phyloP scores from a whole-genome alignment of 2,329 filamentous ascomycete species.

The Colletotrichum spinosum region DNA sequence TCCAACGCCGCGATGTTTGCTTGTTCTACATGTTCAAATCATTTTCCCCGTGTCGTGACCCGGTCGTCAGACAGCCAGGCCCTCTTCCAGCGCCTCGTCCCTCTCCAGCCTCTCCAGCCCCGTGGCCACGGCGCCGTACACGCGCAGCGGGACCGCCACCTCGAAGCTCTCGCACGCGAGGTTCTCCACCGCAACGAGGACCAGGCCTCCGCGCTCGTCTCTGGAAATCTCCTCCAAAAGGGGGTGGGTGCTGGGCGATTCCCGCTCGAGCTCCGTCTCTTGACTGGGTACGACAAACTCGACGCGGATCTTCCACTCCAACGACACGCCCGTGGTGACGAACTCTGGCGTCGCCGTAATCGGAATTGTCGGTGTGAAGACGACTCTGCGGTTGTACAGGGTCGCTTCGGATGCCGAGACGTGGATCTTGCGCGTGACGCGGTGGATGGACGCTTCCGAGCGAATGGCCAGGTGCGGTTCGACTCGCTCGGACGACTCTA shows the following conservation, averaged over 20 bases:
- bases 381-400: conserved; percentile 81
- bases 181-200: conserved; percentile 82
- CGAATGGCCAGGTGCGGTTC: conserved; percentile 84
- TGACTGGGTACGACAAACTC: conserved; percentile 85
- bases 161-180: conserved; percentile 91
- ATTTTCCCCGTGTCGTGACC: too few species aligned
- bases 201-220: conserved; percentile 80
- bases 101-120: conserved; percentile 67
- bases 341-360: conserved; percentile 89
- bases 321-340: conserved; percentile 85
- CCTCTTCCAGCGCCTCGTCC: conserved; percentile 64
- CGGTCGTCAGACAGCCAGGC: conserved; percentile 50
- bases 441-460: conserved; percentile 85
- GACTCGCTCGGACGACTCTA: conserved; percentile 90
- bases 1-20: conserved; percentile 28
- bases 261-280: conserved; percentile 35
- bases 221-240: conserved; percentile 83
- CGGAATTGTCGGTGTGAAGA: conserved; percentile 88
- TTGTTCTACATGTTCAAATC: conserved; percentile 14
- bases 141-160: conserved; percentile 83
- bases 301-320: conserved; percentile 90
- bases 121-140: conserved; percentile 76
- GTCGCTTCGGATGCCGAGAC: conserved; percentile 84
- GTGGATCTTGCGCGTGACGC: conserved; percentile 87
- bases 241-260: conserved; percentile 50